Conservation (phyloP, 805 yeast genomes). For the Candida montana region DNA sequence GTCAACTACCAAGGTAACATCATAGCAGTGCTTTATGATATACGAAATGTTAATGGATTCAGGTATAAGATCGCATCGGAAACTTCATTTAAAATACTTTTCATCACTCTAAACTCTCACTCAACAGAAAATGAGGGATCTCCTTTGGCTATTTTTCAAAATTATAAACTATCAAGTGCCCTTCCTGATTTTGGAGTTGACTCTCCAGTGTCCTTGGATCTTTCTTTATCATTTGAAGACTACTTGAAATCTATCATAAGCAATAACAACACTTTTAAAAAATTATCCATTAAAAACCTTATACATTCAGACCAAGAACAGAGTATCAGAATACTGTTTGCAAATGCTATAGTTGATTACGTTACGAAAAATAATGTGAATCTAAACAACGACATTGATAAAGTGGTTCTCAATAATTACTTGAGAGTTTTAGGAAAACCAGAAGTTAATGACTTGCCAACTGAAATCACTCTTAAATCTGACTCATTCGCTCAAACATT, state of each 20-base stretch:
- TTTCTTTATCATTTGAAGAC: constrained; percentile 6
- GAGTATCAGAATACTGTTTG: constrained; percentile 13
- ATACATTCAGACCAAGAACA: constrained; percentile 15
- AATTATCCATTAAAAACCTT: constrained; percentile 13
- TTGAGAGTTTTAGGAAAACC: constrained; percentile 2
- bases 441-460: neutral
- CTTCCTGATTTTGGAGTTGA: neutral
- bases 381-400: constrained; percentile 14
- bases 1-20: constrained; percentile 16
- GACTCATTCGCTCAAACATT: constrained; percentile 19
- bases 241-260: constrained; percentile 10
- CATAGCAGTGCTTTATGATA: constrained; percentile 18
- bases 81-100: constrained; percentile 14
- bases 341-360: constrained; percentile 12
- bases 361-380: constrained; percentile 6
- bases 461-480: constrained; percentile 6
- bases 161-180: constrained; percentile 14
- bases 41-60: constrained; percentile 15
- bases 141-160: constrained; percentile 21
- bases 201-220: neutral
- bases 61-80: constrained; percentile 23
- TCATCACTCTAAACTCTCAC: constrained; percentile 9
- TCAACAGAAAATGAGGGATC: constrained; percentile 8
- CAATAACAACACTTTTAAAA: constrained; percentile 4
- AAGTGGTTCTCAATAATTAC: constrained; percentile 11